These are phyloP conservation scores for Suillus sp. DNA, from an alignment of 768 basidiomycete species.

Conservation along the genomic window DNA sequence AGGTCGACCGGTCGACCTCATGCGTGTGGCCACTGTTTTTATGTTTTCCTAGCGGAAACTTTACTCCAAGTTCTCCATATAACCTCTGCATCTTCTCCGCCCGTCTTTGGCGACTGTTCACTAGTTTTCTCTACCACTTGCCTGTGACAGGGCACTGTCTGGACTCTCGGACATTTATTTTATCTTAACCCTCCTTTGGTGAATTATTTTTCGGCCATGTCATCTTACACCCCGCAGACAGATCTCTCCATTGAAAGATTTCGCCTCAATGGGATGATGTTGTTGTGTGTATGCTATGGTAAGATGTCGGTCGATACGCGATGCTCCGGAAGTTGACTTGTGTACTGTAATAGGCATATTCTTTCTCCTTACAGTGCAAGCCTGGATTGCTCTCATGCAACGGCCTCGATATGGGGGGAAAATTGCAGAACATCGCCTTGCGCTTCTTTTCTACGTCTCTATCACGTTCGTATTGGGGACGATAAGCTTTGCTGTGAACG, in stretches of 20 bases:
- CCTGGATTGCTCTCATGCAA: neutral
- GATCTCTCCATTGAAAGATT: slow-evolving; percentile 31
- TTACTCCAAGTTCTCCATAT: neutral
- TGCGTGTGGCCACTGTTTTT: neutral
- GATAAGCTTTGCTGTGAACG: slow-evolving; percentile 20
- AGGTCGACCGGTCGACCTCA: neutral
- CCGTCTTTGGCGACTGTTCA: neutral
- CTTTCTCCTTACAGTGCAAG: slow-evolving; percentile 5
- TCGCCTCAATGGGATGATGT: slow-evolving; percentile 26
- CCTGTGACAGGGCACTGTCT: neutral
- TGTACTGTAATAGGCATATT: slow-evolving; percentile 19
- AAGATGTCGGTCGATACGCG: neutral
- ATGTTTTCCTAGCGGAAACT: neutral
- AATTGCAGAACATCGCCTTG: neutral
- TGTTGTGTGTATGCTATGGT: slow-evolving; percentile 27
- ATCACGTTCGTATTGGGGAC: slow-evolving; percentile 21
- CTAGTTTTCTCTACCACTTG: neutral
- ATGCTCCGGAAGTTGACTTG: neutral
- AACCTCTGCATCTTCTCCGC: neutral
- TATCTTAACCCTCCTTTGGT: neutral
- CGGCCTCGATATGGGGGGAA: neutral
- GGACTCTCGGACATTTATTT: neutral
- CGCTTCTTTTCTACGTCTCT: slow-evolving; percentile 4
- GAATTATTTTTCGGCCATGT: slow-evolving; percentile 16
- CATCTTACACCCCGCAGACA: slow-evolving; percentile 21